Conservation (phyloP, 495 filamentous ascomycete genomes). For the Cudoniella acicularis region DNA sequence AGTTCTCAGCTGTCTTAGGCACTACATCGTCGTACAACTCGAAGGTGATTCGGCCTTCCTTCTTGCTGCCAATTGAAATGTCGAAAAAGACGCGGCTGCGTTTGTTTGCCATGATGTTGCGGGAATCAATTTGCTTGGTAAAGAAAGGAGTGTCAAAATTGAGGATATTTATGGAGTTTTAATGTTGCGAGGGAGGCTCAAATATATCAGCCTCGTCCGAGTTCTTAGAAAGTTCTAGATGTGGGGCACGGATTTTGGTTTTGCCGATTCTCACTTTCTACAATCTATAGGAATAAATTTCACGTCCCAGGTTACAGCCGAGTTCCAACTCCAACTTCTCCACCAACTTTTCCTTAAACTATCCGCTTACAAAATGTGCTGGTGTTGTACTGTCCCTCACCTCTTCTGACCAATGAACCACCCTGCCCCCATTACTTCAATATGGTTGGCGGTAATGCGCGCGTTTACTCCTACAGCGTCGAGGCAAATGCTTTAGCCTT, state of each 20-base stretch:
- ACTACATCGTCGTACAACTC: slow-evolving; percentile 90
- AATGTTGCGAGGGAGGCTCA: background rate
- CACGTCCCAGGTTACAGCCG: no score
- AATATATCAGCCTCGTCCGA: slow-evolving; percentile 9
- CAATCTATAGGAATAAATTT: no score
- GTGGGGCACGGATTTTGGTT: background rate
- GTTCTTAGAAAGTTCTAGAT: slow-evolving; percentile 7
- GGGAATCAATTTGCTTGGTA: background rate
- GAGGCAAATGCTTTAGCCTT: no score
- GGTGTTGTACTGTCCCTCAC: no score
- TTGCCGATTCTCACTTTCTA: no score
- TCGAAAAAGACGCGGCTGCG: slow-evolving; percentile 86
- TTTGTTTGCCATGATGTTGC: slow-evolving; percentile 22
- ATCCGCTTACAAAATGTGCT: no score
- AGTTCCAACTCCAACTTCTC: no score
- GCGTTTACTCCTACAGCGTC: no score
- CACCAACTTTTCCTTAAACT: no score
- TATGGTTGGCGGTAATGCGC: no score
- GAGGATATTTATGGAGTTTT: background rate
- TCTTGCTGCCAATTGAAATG: slow-evolving; percentile 70
- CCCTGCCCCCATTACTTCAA: no score
- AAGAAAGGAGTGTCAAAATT: background rate
- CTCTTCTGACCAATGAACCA: no score
- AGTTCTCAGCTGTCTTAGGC: slow-evolving; percentile 94
- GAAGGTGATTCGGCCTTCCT: slow-evolving; percentile 70